A percentile compares a stretch with the other conserved stretches of the same genome.
Conservation (phyloP, 352 stramenopile genomes). For the Phytopythium mirpurense region DNA sequence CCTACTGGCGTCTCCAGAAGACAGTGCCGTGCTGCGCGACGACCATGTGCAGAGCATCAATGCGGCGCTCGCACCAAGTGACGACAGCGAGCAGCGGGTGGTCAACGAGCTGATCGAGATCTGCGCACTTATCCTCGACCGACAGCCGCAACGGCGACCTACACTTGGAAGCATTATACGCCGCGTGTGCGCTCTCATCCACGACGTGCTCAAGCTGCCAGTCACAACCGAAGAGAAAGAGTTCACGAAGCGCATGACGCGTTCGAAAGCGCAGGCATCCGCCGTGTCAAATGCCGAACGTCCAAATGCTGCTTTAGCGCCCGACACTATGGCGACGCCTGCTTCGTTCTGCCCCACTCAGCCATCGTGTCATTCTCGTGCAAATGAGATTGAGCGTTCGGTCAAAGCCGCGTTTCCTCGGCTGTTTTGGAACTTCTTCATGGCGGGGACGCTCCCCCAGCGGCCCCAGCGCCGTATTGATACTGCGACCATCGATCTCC, state of each 20-base stretch:
- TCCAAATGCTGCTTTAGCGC: no score
- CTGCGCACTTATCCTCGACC: constrained; percentile 26
- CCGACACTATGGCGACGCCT: neutral
- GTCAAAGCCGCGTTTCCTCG: constrained; percentile 14
- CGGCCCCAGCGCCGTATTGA: neutral
- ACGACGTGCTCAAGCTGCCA: constrained; percentile 21
- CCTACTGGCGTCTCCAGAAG: constrained; percentile 28
- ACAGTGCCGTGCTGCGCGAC: constrained; percentile 23
- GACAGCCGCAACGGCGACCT: constrained; percentile 17
- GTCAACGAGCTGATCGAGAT: constrained; percentile 19
- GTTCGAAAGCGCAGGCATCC: neutral
- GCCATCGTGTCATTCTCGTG: neutral
- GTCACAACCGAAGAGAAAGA: constrained; percentile 19
- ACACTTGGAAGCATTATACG: constrained; percentile 15
- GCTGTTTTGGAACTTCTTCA: constrained; percentile 57
- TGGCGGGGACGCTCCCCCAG: constrained; percentile 12
- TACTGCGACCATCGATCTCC: constrained; percentile 9
- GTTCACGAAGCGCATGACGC: constrained; percentile 6
- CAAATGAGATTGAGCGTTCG: neutral
- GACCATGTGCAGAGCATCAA: constrained; percentile 39
- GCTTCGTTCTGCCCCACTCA: neutral
- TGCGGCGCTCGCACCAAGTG: constrained; percentile 19
- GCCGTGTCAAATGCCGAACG: neutral
- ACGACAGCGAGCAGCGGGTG: constrained; percentile 25
- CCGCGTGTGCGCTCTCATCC: constrained; percentile 18